Percentiles rank a stretch among this genome's conserved stretches.
phyloP scores from a whole-genome alignment of 306 rosid species.

The Lablab purpureus region DNA sequence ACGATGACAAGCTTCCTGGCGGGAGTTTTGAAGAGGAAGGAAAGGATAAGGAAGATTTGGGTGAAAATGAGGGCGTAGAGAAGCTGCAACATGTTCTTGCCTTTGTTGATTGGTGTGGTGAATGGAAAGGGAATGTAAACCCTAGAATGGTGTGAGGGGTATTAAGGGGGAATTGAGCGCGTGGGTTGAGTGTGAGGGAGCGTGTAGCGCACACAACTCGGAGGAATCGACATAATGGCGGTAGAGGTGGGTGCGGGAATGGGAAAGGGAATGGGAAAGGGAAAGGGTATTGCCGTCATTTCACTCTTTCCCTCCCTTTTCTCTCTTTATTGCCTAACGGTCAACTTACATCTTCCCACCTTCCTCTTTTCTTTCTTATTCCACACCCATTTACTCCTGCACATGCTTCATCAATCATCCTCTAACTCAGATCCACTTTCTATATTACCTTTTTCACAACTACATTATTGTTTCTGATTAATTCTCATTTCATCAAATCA shows the following conservation, averaged over 20 bases:
- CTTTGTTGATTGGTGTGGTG: background rate
- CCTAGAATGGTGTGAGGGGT: constrained; percentile 8
- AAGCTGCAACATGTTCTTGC: constrained; percentile 65
- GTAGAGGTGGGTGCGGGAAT: constrained; percentile 4
- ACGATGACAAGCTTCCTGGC: constrained; percentile 73
- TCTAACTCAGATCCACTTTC: too few species aligned
- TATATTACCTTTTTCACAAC: too few species aligned
- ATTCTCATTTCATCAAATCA: background rate
- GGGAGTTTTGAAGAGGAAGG: constrained; percentile 69
- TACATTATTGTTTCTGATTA: too few species aligned
- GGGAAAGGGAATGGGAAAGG: background rate
- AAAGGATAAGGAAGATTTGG: constrained; percentile 63
- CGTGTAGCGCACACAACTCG: background rate
- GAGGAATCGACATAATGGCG: constrained; percentile 39
- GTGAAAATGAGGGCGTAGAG: constrained; percentile 55
- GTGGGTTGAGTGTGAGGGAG: constrained; percentile 33
- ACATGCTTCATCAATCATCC: background rate
- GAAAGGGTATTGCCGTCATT: background rate
- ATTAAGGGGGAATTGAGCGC: constrained; percentile 36
- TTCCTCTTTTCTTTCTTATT: background rate
- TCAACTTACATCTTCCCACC: background rate
- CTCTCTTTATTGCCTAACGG: constrained; percentile 11
- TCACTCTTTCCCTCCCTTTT: background rate
- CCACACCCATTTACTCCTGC: background rate
- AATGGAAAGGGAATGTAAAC: background rate